These are phyloP conservation scores for Tardiomyces digboiensis DNA, from an alignment of 1,139 yeast genomes.

Conservation along the genomic window DNA sequence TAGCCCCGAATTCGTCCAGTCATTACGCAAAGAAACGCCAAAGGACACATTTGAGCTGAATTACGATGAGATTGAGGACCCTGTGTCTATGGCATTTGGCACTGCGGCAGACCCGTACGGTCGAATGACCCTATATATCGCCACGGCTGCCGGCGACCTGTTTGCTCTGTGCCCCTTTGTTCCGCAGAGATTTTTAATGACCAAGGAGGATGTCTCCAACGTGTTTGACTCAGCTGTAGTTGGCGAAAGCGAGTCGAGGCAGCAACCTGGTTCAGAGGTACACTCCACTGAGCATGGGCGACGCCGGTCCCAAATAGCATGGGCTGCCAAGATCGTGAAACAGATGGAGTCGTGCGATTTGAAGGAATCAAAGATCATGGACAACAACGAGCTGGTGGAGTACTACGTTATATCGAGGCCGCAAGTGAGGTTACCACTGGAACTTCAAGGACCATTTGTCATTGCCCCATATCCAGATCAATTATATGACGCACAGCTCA, in stretches of 20 bases:
- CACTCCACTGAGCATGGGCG: not conserved
- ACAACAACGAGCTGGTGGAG: conserved; percentile 1
- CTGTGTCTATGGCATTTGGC: conserved; percentile 41
- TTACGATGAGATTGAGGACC: conserved; percentile 5
- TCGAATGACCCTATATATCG: conserved; percentile 36
- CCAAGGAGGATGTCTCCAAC: conserved; percentile 26
- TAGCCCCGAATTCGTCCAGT: conserved; percentile 1
- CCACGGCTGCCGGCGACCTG: conserved; percentile 45
- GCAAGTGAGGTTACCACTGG: conserved; percentile 10
- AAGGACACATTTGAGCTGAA: not conserved
- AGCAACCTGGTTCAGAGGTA: not conserved
- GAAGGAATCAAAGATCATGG: not conserved
- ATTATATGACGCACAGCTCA: conserved; percentile 35
- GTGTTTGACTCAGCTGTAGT: conserved; percentile 36
- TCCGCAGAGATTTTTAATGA: conserved; percentile 33
- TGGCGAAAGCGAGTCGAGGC: conserved; percentile 13
- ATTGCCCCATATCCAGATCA: conserved; percentile 42
- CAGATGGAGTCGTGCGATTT: conserved; percentile 10
- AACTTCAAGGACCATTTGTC: conserved; percentile 43
- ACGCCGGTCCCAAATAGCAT: conserved; percentile 13
- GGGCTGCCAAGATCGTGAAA: conserved; percentile 20
- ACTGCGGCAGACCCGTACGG: conserved; percentile 31
- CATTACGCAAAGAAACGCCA: not conserved
- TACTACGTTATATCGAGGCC: conserved; percentile 9
- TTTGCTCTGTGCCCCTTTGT: conserved; percentile 47